Evolutionary conservation across 179 eudicot genomes (phyloP), one percentile per base, ranked within the genome.

Genomic region (Patellifolia procumbens): DNA sequence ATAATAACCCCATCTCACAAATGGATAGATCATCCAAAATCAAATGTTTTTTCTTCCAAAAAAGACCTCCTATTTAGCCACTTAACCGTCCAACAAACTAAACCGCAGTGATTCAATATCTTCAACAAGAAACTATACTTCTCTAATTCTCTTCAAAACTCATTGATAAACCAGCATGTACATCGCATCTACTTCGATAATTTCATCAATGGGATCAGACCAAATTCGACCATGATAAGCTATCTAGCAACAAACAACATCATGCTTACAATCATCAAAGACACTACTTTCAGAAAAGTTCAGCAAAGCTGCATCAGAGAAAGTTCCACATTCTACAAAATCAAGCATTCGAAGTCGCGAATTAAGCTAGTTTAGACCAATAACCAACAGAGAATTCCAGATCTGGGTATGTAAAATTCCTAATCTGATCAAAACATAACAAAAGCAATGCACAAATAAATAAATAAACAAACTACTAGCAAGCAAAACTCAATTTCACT

Each of bases 361-460:
- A 39, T 39, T 5, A 39, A 39, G 43, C 43, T 39, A 39, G 8
- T 4, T 39, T 39, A 70, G 20, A 72, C 42, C 71, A 48, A 45
- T 59, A n/a, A 69, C 16, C 15, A 68, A 51, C 43, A 72, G 58
- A 7, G 24, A 72, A 73, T 68, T 49, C 46, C 55, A 77, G 76
- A 78, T 77, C 75, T 61, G 45, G 37, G 35, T 37, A 39, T 5
- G 7, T 39, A 1, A 39, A 39, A 9, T 39, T 39, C 43, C 6
- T 39, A 39, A 39, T 5, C 43, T 39, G 43, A 39, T 39, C 0
- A 39, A 39, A 3, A 39, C 8, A 39, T 9, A 3, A 39, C 43
- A 39, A 39, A 39, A 39, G 0, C 8, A 5, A 0, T 39, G 6
- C 8, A 5, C 8, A 0, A 39, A 39, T 1, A 2, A 39, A 39